Percentiles rank a stretch among this genome's conserved stretches.
phyloP scores from a whole-genome alignment of 208 protist genomes.

The Balamuthia mandrillaris region DNA sequence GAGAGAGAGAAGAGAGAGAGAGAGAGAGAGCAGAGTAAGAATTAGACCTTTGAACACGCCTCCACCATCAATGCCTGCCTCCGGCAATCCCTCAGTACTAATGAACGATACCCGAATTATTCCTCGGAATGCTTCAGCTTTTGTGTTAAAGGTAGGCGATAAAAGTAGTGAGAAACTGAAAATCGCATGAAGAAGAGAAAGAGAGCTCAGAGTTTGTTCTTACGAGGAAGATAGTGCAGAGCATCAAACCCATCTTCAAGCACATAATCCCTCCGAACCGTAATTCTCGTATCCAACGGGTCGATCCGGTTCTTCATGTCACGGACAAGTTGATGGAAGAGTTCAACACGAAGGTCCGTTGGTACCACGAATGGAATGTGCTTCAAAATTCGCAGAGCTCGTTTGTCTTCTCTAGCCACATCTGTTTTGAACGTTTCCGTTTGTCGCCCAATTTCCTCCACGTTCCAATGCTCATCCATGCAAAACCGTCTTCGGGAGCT shows the following conservation, averaged over 20 bases:
- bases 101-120: constrained; percentile 69
- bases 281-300: not conserved
- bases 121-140: constrained; percentile 58
- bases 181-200: not conserved
- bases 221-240: constrained; percentile 49
- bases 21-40: too few species aligned
- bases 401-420: not conserved
- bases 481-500: constrained; percentile 11
- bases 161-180: not conserved
- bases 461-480: not conserved
- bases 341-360: constrained; percentile 48
- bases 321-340: constrained; percentile 43
- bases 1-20: too few species aligned
- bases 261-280: constrained; percentile 70
- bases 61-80: constrained; percentile 82
- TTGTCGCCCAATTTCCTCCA: not conserved
- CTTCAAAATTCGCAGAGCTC: constrained; percentile 37
- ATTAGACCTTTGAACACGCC: constrained; percentile 87
- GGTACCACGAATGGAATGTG: constrained; percentile 60
- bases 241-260: constrained; percentile 80
- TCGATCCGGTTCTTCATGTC: constrained; percentile 22
- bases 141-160: too few species aligned
- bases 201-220: too few species aligned
- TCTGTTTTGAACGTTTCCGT: not conserved
- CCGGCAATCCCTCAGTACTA: constrained; percentile 64